Base-by-base conservation (phyloP, 768 basidiomycete genomes). In the Phanerochaete sordida region DNA sequence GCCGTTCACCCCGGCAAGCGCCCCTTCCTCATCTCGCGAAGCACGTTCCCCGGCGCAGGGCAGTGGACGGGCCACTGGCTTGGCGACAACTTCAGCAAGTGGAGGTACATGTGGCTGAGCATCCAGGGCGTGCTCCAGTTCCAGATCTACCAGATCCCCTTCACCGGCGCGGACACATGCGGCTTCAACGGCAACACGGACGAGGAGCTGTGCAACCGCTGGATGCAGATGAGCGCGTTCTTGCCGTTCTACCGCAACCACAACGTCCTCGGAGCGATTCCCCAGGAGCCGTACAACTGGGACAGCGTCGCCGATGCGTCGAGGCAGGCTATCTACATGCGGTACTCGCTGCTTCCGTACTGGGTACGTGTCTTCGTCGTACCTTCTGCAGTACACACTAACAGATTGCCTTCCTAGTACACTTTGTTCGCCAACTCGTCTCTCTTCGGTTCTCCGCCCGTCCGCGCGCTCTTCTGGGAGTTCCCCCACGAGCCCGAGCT, bases 51-150 rank as follows among this genome's bases (percentile, higher is more conserved):
- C 3, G 83, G 84, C 47, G 73, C 86, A 0, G 88, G 88, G 15
- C 84, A 75, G 65, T 88, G 86, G 85, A 79, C 84, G 28, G 87
- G 86, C 0, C 87, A 89, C 68, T 89, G 88, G 87, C 79, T 91
- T 26, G 89, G 91, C 0, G 91, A 92, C 71, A 91, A 91, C 68
- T 84, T 78, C 69, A 87, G 86, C 68, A 80, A 81, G 59, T 93
- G 91, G 89, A 72, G 82, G 47, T 90, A 87, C 72, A 79, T 92
- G 78, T 77, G 81, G 60, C 76, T 81, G 66, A 87, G 79, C 62
- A 87, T 92, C 55, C 84, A 91, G 74, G 89, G 89, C 19, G 74
- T 90, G n/a, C 78, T 93, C n/a, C 89, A 91, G 70, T 92, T 92
- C 81, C 89, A 91, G 71, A 73, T 92, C 12, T 92, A 87, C 80